Evolutionary conservation across 345 rosid species (phyloP), one percentile per base, ranked within the genome.

Genomic region (Cardamine resedifolia): DNA sequence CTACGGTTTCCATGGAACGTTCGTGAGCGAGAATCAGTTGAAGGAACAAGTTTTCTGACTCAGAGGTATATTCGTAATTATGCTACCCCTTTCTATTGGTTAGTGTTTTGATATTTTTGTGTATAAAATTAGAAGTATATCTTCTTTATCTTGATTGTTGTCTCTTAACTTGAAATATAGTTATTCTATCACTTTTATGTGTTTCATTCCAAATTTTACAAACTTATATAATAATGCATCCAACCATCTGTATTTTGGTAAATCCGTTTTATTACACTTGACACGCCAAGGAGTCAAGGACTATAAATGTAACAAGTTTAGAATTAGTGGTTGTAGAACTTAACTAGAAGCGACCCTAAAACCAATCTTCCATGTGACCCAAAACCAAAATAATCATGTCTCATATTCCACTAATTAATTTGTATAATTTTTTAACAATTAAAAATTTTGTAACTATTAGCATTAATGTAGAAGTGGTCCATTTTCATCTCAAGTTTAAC

Each of bases 1-100:
- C 3, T 87, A 86, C 16, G 93, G 93, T 10, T 87, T 91, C 23
- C 97, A 91, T 72, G 97, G 93, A 10, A 81, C 88, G 8, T 89
- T 89, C 77, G 79, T 89, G 2, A 70, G 77, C 33, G 76, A 72
- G 36, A 56, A 57, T 56, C 87, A 87, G 24, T 72, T 88, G 23
- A 76, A n/a, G 14, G 68, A 47, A 47, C 86, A 89, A 67, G 62
- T 69, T 11, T 86, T 3, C 68, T 79, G 73, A 71, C 14, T 11
- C 30, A 14, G 41, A 27, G 21, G 18, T 66, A n/a, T 47, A 38
- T 64, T 48, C 49, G 14, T 38, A 57, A 49, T 16, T 52, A 5
- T 41, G 20, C 15, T 27, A 9, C 1, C 0, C 15, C 10, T 19
- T 47, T 6, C 10, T n/a, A 30, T 31, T 19, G 16, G 12, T 48